These are phyloP conservation scores for Neopestalotiopsis rosae DNA, from an alignment of 2,329 filamentous ascomycete genomes.

Conservation along the genomic window DNA sequence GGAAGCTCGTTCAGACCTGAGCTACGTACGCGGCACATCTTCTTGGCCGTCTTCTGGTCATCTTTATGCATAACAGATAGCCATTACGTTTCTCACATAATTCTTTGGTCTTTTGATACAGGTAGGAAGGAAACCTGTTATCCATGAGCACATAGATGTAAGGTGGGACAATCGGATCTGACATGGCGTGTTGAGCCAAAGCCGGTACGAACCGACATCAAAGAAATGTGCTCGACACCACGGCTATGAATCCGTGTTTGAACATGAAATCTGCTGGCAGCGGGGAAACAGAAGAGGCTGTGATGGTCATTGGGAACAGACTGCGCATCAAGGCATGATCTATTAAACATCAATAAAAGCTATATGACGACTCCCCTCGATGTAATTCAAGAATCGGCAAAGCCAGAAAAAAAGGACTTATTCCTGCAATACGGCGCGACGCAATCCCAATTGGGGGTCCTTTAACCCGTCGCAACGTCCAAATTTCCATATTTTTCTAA, in stretches of 20 bases:
- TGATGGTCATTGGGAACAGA: not conserved
- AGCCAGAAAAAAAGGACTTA: constrained; percentile 22
- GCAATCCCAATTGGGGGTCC: constrained; percentile 18
- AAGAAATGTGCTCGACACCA: not conserved
- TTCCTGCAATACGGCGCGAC: not conserved
- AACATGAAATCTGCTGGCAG: not conserved
- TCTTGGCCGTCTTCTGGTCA: too few relatives aligned
- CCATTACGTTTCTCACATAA: too few relatives aligned
- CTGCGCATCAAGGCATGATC: constrained; percentile 23
- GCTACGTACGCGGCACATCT: too few relatives aligned
- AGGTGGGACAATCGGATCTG: too few relatives aligned
- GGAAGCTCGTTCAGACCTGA: too few relatives aligned
- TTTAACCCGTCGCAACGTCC: constrained; percentile 17
- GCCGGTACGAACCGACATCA: too few relatives aligned
- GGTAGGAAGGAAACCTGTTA: too few relatives aligned
- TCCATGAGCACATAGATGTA: too few relatives aligned
- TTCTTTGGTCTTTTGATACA: too few relatives aligned
- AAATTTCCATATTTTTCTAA: constrained; percentile 6
- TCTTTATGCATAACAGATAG: too few relatives aligned
- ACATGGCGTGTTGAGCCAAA: too few relatives aligned
- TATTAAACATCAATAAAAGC: constrained; percentile 30
- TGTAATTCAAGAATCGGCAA: not conserved
- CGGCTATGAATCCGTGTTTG: constrained; percentile 29
- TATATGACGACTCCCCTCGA: constrained; percentile 20
- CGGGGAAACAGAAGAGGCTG: not conserved